Evolutionary conservation across 2,329 filamentous ascomycete species (phyloP).

Genomic region (Neofusicoccum kwambonambiense): DNA sequence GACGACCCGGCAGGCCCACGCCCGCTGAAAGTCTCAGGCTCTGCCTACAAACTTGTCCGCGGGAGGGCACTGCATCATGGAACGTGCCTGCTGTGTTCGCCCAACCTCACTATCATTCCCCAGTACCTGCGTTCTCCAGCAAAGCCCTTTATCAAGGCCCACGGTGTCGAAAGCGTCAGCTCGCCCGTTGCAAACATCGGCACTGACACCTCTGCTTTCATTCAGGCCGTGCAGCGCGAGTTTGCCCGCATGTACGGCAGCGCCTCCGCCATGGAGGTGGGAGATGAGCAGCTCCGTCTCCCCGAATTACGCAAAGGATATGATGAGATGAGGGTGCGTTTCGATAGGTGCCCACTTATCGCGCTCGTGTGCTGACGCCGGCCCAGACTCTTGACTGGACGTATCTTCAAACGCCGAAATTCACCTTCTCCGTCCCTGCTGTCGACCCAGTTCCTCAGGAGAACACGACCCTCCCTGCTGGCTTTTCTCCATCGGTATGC

Average conservation of each 20-base stretch:
- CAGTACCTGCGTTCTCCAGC: slow-evolving; percentile 75
- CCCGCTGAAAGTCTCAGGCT: slow-evolving; percentile 80
- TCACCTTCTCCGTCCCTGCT: slow-evolving; percentile 54
- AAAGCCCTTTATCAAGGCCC: slow-evolving; percentile 71
- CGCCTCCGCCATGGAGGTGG: slow-evolving; percentile 46
- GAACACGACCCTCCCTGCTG: slow-evolving; percentile 40
- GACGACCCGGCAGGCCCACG: slow-evolving; percentile 30
- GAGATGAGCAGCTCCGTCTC: slow-evolving; percentile 52
- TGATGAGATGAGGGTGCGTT: slow-evolving; percentile 49
- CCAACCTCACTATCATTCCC: slow-evolving; percentile 69
- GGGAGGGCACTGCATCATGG: slow-evolving; percentile 85
- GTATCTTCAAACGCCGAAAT: slow-evolving; percentile 82
- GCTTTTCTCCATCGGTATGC: slow-evolving; percentile 50
- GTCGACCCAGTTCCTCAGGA: neutral
- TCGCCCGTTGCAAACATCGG: slow-evolving; percentile 80
- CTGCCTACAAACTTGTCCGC: slow-evolving; percentile 88
- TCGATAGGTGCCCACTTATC: neutral
- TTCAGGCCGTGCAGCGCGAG: slow-evolving; percentile 48
- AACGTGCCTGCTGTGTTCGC: slow-evolving; percentile 78
- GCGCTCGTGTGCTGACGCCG: neutral
- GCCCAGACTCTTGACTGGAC: slow-evolving; percentile 68
- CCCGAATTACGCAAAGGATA: slow-evolving; percentile 62
- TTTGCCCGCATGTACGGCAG: slow-evolving; percentile 67
- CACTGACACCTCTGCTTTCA: slow-evolving; percentile 49
- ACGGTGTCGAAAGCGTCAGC: slow-evolving; percentile 87